A percentile compares a stretch with the other conserved stretches of the same genome.
Conservation (phyloP, 2,329 filamentous ascomycete species). For the Penicillium crustosum region DNA sequence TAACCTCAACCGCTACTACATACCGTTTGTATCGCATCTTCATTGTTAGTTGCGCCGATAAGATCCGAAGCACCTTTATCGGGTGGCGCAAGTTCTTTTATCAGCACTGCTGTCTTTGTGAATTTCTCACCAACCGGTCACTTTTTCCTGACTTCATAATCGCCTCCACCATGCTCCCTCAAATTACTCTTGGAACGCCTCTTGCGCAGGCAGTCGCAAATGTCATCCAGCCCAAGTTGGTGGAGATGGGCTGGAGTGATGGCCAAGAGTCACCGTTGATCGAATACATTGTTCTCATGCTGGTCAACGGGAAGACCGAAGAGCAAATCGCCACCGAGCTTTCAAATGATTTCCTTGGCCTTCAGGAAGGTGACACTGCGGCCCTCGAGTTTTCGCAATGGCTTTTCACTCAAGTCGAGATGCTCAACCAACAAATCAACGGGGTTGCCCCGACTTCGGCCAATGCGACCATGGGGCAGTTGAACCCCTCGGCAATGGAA, state of each 20-base stretch:
- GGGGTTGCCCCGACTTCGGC: constrained; percentile 41
- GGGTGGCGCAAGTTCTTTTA: constrained; percentile 21
- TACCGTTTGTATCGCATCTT: neutral
- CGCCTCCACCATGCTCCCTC: constrained; percentile 20
- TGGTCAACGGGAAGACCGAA: constrained; percentile 91
- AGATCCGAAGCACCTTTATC: constrained; percentile 11
- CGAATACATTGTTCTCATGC: constrained; percentile 97
- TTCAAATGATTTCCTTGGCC: constrained; percentile 78
- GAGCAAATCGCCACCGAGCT: constrained; percentile 86
- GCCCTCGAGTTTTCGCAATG: constrained; percentile 83
- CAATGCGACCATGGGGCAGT: constrained; percentile 24
- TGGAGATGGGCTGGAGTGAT: constrained; percentile 89
- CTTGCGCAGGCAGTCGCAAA: constrained; percentile 79
- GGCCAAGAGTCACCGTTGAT: constrained; percentile 80
- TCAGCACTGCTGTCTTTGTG: constrained; percentile 5
- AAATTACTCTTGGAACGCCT: constrained; percentile 78
- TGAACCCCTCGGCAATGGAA: constrained; percentile 37
- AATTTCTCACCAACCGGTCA: constrained; percentile 1
- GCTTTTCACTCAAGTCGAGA: constrained; percentile 85
- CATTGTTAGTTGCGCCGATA: constrained; percentile 1
- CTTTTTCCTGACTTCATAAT: neutral
- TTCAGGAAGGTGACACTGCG: constrained; percentile 78
- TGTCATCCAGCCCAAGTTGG: constrained; percentile 84
- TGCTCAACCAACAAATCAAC: constrained; percentile 64
- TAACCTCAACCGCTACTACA: neutral